Conservation (phyloP, 1,284 basidiomycete genomes). For the Leccinum subfulvum region DNA sequence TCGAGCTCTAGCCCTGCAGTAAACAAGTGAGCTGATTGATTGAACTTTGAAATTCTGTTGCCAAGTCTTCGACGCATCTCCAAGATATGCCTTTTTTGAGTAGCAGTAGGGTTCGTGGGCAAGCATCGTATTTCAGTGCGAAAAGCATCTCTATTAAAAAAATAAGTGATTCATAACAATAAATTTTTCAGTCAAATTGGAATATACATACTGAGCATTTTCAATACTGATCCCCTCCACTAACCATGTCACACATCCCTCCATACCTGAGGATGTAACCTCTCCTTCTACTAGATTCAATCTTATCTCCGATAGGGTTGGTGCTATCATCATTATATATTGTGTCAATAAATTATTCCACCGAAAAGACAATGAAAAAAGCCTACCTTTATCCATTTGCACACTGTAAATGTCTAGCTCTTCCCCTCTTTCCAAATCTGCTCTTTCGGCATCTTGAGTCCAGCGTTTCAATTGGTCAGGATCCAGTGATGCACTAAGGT, state of each 20-base stretch:
- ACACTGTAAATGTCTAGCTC: not conserved
- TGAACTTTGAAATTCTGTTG: slow-evolving; percentile 4
- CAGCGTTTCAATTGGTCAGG: not conserved
- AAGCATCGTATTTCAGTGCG: not conserved
- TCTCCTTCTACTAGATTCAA: not conserved
- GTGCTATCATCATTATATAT: not conserved
- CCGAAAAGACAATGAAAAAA: not conserved
- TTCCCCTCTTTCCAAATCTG: not conserved
- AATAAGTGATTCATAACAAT: no score
- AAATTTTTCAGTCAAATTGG: no score
- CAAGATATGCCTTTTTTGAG: not conserved
- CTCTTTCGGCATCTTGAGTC: not conserved
- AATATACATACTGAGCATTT: slow-evolving; percentile 11
- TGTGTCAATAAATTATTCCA: not conserved
- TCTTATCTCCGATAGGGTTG: not conserved
- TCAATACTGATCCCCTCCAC: slow-evolving; percentile 10
- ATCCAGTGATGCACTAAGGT: not conserved
- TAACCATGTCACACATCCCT: slow-evolving; percentile 1
- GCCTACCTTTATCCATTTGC: not conserved
- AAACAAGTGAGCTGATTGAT: not conserved
- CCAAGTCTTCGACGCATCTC: not conserved
- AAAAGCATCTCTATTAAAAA: slow-evolving; percentile 7
- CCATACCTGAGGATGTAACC: not conserved
- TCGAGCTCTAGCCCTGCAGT: not conserved
- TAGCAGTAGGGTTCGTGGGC: not conserved